Conservation (phyloP, 2,329 filamentous ascomycete species). For the Aspergillus spinulosporus region DNA sequence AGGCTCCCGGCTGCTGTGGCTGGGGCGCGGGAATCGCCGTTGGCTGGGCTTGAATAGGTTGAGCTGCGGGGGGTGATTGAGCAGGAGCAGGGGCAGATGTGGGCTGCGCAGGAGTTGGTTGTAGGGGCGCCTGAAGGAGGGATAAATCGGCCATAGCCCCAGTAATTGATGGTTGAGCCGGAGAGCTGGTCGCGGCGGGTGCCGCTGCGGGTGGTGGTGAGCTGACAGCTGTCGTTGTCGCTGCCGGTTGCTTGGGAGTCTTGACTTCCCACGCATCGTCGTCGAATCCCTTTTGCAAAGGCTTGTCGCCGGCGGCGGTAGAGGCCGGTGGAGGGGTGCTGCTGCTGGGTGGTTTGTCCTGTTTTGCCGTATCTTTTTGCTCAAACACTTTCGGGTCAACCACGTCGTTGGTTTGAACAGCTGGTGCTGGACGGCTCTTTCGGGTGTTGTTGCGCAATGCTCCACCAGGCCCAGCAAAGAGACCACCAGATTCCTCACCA, state of each 20-base stretch:
- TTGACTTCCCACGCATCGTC: slow-evolving; percentile 98
- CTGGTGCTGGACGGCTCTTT: slow-evolving; percentile 82
- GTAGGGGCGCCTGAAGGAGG: slow-evolving; percentile 60
- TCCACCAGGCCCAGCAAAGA: slow-evolving; percentile 94
- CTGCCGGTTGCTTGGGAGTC: slow-evolving; percentile 62
- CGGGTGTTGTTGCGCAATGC: slow-evolving; percentile 89
- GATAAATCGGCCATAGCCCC: slow-evolving; percentile 70
- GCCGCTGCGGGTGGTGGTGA: slow-evolving; percentile 30
- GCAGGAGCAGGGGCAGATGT: slow-evolving; percentile 43
- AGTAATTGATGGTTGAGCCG: slow-evolving; percentile 51
- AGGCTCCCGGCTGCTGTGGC: slow-evolving; percentile 48
- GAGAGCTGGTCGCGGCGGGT: slow-evolving; percentile 33
- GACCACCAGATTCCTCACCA: slow-evolving; percentile 64
- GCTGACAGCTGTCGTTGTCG: slow-evolving; percentile 31
- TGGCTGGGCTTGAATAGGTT: slow-evolving; percentile 38
- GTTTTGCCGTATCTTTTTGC: slow-evolving; percentile 55
- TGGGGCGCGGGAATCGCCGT: slow-evolving; percentile 42
- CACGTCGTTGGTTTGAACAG: slow-evolving; percentile 80
- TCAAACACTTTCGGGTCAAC: slow-evolving; percentile 86
- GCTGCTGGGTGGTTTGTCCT: slow-evolving; percentile 38
- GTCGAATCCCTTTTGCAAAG: slow-evolving; percentile 70
- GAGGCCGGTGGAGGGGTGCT: slow-evolving; percentile 54
- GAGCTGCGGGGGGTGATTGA: slow-evolving; percentile 46
- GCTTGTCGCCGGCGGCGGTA: slow-evolving; percentile 50
- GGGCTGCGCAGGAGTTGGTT: slow-evolving; percentile 51